Conservation (phyloP, 2,329 filamentous ascomycete species). For the Fusarium sororula region DNA sequence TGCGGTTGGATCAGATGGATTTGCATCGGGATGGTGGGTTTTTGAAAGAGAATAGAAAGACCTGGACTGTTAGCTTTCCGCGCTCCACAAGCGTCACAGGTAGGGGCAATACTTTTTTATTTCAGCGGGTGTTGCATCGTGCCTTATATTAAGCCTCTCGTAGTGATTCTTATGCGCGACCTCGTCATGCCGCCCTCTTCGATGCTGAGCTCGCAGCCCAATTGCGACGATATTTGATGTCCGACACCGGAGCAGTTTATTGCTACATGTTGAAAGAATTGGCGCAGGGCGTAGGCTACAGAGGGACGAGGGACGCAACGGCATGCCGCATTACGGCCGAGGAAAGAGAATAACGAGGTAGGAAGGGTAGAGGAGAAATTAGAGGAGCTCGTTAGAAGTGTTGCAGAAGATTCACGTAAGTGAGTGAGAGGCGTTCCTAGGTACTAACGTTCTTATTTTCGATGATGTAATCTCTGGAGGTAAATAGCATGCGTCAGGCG, state of each 20-base stretch:
- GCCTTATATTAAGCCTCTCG: slow-evolving; percentile 77
- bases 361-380: too few species aligned
- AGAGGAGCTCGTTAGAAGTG: neutral
- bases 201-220: slow-evolving; percentile 23
- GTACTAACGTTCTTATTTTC: slow-evolving; percentile 11
- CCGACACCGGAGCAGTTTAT: slow-evolving; percentile 36
- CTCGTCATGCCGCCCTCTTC: slow-evolving; percentile 29
- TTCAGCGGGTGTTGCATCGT: slow-evolving; percentile 74
- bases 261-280: slow-evolving; percentile 30
- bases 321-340: slow-evolving; percentile 70
- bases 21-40: slow-evolving; percentile 89
- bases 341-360: neutral
- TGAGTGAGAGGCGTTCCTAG: neutral
- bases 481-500: slow-evolving; percentile 25
- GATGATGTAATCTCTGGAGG: slow-evolving; percentile 43
- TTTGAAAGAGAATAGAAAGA: slow-evolving; percentile 94
- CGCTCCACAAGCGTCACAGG: neutral
- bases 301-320: slow-evolving; percentile 53
- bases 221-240: neutral
- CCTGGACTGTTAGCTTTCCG: slow-evolving; percentile 47
- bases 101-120: slow-evolving; percentile 78
- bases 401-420: neutral
- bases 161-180: slow-evolving; percentile 72
- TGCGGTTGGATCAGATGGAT: slow-evolving; percentile 78
- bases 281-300: slow-evolving; percentile 35